Base-by-base conservation (phyloP, 371 early-diverging fungal species). In the Synchytrium microbalum region DNA sequence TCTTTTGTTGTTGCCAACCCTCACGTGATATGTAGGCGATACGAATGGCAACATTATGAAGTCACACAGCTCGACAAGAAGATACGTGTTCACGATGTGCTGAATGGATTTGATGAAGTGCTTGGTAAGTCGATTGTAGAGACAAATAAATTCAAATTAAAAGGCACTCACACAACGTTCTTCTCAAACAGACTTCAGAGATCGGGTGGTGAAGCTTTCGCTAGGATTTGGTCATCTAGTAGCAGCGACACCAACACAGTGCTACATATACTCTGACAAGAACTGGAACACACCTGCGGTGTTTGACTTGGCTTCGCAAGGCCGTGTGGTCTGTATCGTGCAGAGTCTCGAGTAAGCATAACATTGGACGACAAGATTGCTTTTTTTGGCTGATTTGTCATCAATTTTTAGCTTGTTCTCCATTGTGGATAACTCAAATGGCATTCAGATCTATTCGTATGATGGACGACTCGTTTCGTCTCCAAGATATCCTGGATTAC, bases 271-370 rank as follows among this genome's bases (percentile, higher is more conserved):
- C 66, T 71, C 60, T 61, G 76, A 77, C 28, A 70, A 70, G 24
- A 78, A 80, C 64, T 77, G 78, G 79, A 77, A 75, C 66, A 81
- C 82, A 29, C 82, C 82, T 1, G 72, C 70, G 5, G 74, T 81
- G 32, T 68, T 79, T 24, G 82, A 81, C 62, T 58, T 81, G 62
- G 33, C 71, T 24, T 75, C 70, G 54, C 74, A 73, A 58, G 82
- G 80, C 26, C 65, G 82, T 24, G 79, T 81, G 3, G 72, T 73
- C 1, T 78, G 78, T 60, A 78, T 81, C n/a, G 72, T 75, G 65
- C 81, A 81, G 65, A 67, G 71, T 28, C 33, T 67, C 0, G 77
- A 78, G 78, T 79, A 65, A 66, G 71, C 61, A 8, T 58, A 1
- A 1, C 61, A 2, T n/a, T 62, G 26, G 32, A 60, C 2, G 26